These are phyloP conservation scores for Irpex sp. DNA, from an alignment of 1,284 basidiomycete genomes.

Conservation along the genomic window DNA sequence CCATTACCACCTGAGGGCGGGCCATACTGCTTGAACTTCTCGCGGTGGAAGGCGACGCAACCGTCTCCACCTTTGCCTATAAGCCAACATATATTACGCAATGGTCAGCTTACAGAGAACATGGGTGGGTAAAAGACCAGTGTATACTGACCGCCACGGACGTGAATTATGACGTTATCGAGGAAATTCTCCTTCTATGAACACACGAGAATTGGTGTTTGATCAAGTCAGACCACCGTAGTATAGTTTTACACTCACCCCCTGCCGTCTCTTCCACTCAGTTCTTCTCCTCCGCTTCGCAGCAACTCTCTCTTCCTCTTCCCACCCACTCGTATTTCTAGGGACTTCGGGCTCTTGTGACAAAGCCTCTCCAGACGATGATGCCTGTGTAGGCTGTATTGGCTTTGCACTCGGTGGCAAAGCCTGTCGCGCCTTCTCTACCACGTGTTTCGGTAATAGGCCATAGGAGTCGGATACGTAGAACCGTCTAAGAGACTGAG, in stretches of 20 bases:
- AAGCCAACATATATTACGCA: no score
- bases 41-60: constrained; percentile 79
- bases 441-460: neutral
- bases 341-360: neutral
- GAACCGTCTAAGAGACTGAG: neutral
- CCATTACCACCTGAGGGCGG: constrained; percentile 91
- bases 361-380: neutral
- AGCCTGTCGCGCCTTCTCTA: neutral
- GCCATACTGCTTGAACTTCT: constrained; percentile 75
- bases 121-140: constrained; percentile 14
- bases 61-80: constrained; percentile 81
- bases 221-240: neutral
- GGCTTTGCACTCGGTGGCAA: neutral
- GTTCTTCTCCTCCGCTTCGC: constrained; percentile 43
- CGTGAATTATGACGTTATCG: constrained; percentile 74
- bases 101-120: constrained; percentile 9
- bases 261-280: constrained; percentile 75
- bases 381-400: neutral
- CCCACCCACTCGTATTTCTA: neutral
- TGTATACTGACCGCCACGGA: constrained; percentile 65
- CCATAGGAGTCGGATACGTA: neutral
- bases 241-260: constrained; percentile 39
- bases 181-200: constrained; percentile 74
- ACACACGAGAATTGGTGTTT: constrained; percentile 9
- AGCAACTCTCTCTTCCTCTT: constrained; percentile 5